A percentile compares a stretch with the other conserved stretches of the same genome.
phyloP scores from a whole-genome alignment of 495 filamentous ascomycete genomes.

The Xylaria telfairii region DNA sequence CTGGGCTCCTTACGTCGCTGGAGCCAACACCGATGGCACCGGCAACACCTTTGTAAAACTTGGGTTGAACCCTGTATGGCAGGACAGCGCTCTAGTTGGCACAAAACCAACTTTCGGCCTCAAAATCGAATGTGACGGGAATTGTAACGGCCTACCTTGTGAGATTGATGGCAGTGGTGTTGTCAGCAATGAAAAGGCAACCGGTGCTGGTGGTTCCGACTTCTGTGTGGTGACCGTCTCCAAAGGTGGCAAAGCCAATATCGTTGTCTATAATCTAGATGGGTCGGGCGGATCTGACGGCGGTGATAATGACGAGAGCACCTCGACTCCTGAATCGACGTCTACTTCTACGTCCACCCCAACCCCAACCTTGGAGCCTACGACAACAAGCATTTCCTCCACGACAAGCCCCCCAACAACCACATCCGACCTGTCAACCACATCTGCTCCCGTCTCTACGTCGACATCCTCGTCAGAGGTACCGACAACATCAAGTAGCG shows the following conservation, averaged over 20 bases:
- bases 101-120: constrained; percentile 70
- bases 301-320: constrained; percentile 18
- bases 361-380: constrained; percentile 22
- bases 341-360: constrained; percentile 30
- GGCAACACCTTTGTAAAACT: constrained; percentile 79
- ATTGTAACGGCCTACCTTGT: constrained; percentile 78
- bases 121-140: constrained; percentile 72
- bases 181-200: constrained; percentile 61
- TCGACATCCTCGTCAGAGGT: constrained; percentile 28
- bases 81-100: constrained; percentile 61
- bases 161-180: constrained; percentile 66
- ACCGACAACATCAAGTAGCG: constrained; percentile 29
- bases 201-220: constrained; percentile 71
- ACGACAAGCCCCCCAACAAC: constrained; percentile 31
- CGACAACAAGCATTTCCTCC: constrained; percentile 16
- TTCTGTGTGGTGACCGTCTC: constrained; percentile 84
- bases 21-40: constrained; percentile 69
- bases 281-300: constrained; percentile 36
- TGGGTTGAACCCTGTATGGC: constrained; percentile 81
- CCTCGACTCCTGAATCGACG: constrained; percentile 26
- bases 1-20: constrained; percentile 81
- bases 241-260: constrained; percentile 68
- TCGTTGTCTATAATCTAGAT: constrained; percentile 64
- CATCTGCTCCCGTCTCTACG: constrained; percentile 30
- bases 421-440: constrained; percentile 23